Evolutionary conservation across 2,329 filamentous ascomycete species (phyloP), one percentile per base, ranked within the genome.

Genomic region (Clarireedia sp.): DNA sequence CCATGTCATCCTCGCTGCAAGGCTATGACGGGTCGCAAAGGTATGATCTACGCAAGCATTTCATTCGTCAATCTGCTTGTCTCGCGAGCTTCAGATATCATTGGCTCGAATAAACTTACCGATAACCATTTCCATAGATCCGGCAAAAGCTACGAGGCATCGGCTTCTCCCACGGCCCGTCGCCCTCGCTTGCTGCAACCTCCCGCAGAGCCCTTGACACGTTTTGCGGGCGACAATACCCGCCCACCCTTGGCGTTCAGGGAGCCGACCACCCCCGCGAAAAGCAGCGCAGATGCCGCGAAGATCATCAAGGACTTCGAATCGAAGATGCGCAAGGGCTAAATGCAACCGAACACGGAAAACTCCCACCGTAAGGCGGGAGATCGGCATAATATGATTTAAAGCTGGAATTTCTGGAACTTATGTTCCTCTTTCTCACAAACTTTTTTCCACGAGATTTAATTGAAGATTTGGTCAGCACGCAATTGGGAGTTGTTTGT

Each of bases 1-100:
- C 52, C 12, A 26, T 55, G 16, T 55, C 52, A 37, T 55, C 52
- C 12, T 55, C 52, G 10, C 23, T 55, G 37, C 52, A 44, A 55
- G 52, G 52, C 52, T 55, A 26, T 17, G 6, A 44, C 37, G 52
- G 46, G 5, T 55, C 46, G 16, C 45, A 50, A 12, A 50, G 33
- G 52, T 55, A 23, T 9, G 19, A 17, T 8, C 17, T 14, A 5
- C n/a, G 14, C 37, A 48, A 40, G 40, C 46, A 9, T 51, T 14
- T 46, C 23, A 33, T 53, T 47, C 19, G 9, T 43, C 19, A 33
- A 24, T 46, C 10, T 12, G 29, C 16, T 23, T 43, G 21, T 21
- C n/a, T 23, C 19, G n/a, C n/a, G 3, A 21, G 9, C 40, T 21
- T 10, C 17, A 16, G 17, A 6, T 7, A 24, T 24, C 37, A 37